These are phyloP conservation scores for Colletotrichum sp. DNA, from an alignment of 2,329 filamentous ascomycete genomes.

Conservation along the genomic window DNA sequence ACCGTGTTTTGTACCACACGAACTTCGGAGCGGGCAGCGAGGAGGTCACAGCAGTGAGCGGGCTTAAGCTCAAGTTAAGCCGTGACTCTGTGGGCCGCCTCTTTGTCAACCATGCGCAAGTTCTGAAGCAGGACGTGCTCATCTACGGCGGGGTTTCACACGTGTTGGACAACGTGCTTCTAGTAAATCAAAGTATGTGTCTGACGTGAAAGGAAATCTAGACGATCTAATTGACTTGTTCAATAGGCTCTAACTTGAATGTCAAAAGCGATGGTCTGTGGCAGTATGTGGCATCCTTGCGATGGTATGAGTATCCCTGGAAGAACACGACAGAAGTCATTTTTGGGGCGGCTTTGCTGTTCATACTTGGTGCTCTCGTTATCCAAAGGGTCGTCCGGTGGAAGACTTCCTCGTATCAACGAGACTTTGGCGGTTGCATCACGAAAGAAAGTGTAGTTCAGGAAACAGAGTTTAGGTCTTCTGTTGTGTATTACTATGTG, in stretches of 20 bases:
- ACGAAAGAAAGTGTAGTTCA: neutral
- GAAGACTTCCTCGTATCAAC: neutral
- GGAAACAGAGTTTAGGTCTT: neutral
- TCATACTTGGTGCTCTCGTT: neutral
- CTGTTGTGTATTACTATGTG: neutral
- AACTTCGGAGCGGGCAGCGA: neutral
- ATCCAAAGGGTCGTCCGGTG: neutral
- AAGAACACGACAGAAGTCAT: neutral
- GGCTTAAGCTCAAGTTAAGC: neutral
- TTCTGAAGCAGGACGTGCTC: neutral
- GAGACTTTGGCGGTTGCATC: neutral
- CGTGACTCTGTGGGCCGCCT: neutral
- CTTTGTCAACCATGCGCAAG: neutral
- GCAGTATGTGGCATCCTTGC: neutral
- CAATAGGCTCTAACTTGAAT: neutral
- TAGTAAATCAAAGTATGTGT: too few species aligned
- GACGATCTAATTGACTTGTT: neutral
- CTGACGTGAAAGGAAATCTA: too few species aligned
- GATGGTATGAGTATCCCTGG: neutral
- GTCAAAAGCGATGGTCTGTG: neutral
- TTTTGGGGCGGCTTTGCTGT: neutral
- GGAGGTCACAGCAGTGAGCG: neutral
- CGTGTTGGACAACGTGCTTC: neutral
- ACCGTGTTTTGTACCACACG: neutral
- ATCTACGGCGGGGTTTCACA: neutral